phyloP scores from a whole-genome alignment of 495 filamentous ascomycete genomes.

The Aspergillus cavernicola region DNA sequence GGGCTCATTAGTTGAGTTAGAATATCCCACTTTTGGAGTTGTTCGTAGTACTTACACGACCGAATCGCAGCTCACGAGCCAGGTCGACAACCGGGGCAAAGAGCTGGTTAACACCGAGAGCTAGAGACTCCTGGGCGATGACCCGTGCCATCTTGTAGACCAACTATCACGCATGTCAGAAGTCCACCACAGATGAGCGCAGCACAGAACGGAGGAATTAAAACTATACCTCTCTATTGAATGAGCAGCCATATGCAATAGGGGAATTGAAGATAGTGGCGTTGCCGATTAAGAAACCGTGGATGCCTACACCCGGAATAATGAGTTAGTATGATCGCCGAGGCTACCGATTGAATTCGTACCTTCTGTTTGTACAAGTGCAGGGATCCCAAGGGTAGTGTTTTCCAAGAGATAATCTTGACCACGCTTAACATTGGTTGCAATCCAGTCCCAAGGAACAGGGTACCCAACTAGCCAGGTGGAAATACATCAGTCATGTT shows the following conservation, averaged over 20 bases:
- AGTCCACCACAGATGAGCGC: neutral
- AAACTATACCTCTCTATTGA: constrained; percentile 44
- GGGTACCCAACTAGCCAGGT: constrained; percentile 67
- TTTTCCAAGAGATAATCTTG: constrained; percentile 63
- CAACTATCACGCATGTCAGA: constrained; percentile 23
- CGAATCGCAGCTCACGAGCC: constrained; percentile 63
- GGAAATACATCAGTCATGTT: neutral
- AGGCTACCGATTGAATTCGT: neutral
- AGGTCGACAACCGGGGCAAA: constrained; percentile 67
- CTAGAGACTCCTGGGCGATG: constrained; percentile 57
- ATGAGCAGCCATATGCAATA: constrained; percentile 65
- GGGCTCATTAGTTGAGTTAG: too few relatives aligned
- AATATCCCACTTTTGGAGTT: too few relatives aligned
- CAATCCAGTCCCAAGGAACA: constrained; percentile 58
- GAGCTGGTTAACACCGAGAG: constrained; percentile 64
- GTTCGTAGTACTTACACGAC: too few relatives aligned
- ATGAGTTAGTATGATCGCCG: neutral
- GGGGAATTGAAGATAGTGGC: constrained; percentile 74
- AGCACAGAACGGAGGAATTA: neutral
- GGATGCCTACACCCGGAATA: constrained; percentile 45
- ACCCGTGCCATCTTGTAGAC: constrained; percentile 58
- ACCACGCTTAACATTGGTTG: constrained; percentile 53
- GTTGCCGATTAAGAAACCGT: constrained; percentile 65
- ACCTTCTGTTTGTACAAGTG: constrained; percentile 66
- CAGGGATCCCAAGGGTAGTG: constrained; percentile 64